Base-by-base conservation (phyloP, 306 rosid species). In the Trifolium repens region DNA sequence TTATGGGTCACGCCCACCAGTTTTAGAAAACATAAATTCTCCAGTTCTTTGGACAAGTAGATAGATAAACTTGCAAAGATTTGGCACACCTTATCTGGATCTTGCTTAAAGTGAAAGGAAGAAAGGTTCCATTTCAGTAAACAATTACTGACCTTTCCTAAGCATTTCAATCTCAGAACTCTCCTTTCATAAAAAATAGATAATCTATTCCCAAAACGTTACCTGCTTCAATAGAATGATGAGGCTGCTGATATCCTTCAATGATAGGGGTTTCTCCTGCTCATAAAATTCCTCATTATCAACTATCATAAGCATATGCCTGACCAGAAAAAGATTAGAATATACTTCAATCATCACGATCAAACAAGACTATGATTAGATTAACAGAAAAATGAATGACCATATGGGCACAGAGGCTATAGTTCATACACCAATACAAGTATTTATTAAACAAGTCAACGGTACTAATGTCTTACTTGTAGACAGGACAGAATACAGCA, bases 211-310 rank as follows among this genome's bases (percentile, higher is more conserved):
- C 66, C 15, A 75, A 76, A 62, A 66, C 61, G 50, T 75, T 82
- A 90, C 98, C 98, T 94, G 98, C 89, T 87, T 94, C 77, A 94
- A 85, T 79, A 94, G 81, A 87, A 90, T 80, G 67, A 94, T 88
- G 42, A 94, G 91, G 78, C 79, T 84, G 85, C 90, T 84, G 69
- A 94, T 94, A 85, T 94, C 98, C 80, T 86, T 88, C 84, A 83
- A 81, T 12, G 96, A 84, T 67, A 94, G 88, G 14, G 98, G 98
- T 87, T 90, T 94, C 86, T 90, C 98, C 78, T 90, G 98, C 75
- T 94, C 98, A 84, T 94, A 94, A 81, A 86, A 94, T 82, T 94
- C 96, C 84, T 94, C 98, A 75, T 94, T 94, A 80, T 89, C 96
- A 79, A 94, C 93, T 80, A 94, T 89, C 79, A 79, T 91, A 55